These are phyloP conservation scores for Dichotomocladium elegans DNA, from an alignment of 371 early-diverging fungal genomes.

Conservation along the genomic window DNA sequence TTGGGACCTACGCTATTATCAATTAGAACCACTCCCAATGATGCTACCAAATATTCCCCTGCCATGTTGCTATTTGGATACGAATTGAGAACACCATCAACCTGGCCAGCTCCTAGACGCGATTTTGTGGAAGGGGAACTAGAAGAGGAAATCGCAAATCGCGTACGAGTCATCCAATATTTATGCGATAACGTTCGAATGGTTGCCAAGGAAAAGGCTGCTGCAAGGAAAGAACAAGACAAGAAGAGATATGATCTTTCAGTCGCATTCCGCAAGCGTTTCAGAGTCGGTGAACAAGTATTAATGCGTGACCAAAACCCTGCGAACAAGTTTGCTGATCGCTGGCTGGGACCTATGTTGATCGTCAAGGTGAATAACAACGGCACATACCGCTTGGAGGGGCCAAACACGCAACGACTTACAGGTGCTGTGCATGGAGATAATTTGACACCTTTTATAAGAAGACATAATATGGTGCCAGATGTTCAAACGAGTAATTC, in stretches of 20 bases:
- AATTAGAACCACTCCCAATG: conserved; percentile 12
- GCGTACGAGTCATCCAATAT: neutral
- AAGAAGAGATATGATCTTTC: neutral
- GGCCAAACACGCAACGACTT: neutral
- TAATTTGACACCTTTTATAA: no score
- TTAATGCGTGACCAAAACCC: conserved; percentile 9
- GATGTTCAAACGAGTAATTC: no score
- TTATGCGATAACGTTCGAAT: neutral
- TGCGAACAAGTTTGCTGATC: conserved; percentile 4
- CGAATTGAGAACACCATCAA: conserved; percentile 10
- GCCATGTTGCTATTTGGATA: conserved; percentile 17
- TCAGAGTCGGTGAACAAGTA: conserved; percentile 7
- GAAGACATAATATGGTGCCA: no score
- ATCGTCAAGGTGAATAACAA: conserved; percentile 4
- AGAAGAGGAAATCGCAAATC: conserved; percentile 1
- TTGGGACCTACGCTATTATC: conserved; percentile 9
- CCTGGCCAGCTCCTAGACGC: conserved; percentile 13
- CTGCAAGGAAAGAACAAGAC: neutral
- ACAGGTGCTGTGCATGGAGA: neutral
- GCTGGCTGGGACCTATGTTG: conserved; percentile 14
- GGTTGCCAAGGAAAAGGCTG: neutral
- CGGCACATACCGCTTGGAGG: conserved; percentile 12
- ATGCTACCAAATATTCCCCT: conserved; percentile 6
- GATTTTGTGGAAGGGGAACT: conserved; percentile 17
- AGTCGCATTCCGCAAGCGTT: neutral